Base-by-base conservation (phyloP, 495 filamentous ascomycete genomes). In the Talaromyces ruber region DNA sequence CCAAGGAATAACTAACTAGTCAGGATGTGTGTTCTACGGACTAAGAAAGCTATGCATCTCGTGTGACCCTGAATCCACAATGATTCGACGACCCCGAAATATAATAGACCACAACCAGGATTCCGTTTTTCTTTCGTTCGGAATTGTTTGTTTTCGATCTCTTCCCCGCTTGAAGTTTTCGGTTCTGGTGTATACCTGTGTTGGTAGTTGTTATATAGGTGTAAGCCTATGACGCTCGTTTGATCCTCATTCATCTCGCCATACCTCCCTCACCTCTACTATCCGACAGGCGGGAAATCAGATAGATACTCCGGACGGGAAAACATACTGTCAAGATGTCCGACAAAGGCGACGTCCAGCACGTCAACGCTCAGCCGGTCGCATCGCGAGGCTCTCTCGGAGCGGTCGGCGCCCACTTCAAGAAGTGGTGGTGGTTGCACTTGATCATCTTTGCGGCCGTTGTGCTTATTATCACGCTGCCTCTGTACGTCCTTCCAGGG, bases 391-490 rank as follows among this genome's bases (percentile, higher is more conserved):
- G 72, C 59, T 75, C 76, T 56, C 70, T 71, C 7, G 34, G 69
- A 26, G 69, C 74, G n/a, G 59, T 78, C 22, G 75, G 64, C 32
- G 72, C 74, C 14, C 79, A 84, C 62, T 81, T 72, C 60, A 80
- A 76, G 70, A 78, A 76, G 65, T 91, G 83, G 65, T 93, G 89
- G 89, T 93, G 88, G 90, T 71, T 78, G 65, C 82, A 90, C 68
- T 66, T 90, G 62, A 79, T 89, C 62, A 67, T 79, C 28, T 73
- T 90, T 65, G 70, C 86, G 60, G 67, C 80, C 30, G 68, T 82
- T 24, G 71, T 87, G 26, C 74, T 90, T 60, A 70, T 92, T 16
- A 76, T 90, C 22, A 75, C 85, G 1, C 74, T 88, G 26, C 81
- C 82, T 52, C 69, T 92, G 88, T 92, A 82, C 82, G 88, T 84